Percentiles rank a stretch among this genome's conserved stretches.
Conservation (phyloP, 1,139 yeast genomes). For the Blastobotrys apis region DNA sequence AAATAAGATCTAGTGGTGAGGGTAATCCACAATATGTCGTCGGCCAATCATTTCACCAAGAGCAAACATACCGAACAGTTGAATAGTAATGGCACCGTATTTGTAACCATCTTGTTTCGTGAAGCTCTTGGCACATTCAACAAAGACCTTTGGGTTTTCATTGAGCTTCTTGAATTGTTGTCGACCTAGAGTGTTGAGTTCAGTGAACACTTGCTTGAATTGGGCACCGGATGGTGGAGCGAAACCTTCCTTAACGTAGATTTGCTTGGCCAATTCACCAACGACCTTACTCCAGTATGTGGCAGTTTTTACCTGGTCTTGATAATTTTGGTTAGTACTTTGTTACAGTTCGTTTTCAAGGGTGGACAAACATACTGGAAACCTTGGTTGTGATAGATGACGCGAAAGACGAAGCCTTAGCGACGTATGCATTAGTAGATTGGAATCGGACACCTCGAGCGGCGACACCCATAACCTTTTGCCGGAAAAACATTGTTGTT, state of each 20-base stretch:
- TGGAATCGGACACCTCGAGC: conserved; percentile 39
- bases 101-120: conserved; percentile 55
- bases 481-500: conserved; percentile 14
- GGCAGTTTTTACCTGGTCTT: conserved; percentile 26
- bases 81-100: conserved; percentile 75
- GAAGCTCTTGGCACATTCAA: conserved; percentile 42
- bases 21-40: conserved; percentile 85
- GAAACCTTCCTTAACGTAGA: conserved; percentile 85
- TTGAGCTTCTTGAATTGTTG: conserved; percentile 45
- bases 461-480: conserved; percentile 16
- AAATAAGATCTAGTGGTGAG: conserved; percentile 28
- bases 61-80: conserved; percentile 85
- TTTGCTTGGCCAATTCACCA: conserved; percentile 83
- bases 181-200: conserved; percentile 45
- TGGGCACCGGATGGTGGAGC: conserved; percentile 84
- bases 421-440: conserved; percentile 36
- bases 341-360: neutral
- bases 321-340: conserved; percentile 12
- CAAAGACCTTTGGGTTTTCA: conserved; percentile 31
- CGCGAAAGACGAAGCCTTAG: conserved; percentile 38
- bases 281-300: conserved; percentile 86
- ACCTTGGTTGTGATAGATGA: conserved; percentile 49
- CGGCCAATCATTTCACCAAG: conserved; percentile 97
- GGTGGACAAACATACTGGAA: conserved; percentile 35
- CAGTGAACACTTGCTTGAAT: conserved; percentile 71